Conservation (phyloP, 1,284 basidiomycete species). For the Trichosporon inkin region DNA sequence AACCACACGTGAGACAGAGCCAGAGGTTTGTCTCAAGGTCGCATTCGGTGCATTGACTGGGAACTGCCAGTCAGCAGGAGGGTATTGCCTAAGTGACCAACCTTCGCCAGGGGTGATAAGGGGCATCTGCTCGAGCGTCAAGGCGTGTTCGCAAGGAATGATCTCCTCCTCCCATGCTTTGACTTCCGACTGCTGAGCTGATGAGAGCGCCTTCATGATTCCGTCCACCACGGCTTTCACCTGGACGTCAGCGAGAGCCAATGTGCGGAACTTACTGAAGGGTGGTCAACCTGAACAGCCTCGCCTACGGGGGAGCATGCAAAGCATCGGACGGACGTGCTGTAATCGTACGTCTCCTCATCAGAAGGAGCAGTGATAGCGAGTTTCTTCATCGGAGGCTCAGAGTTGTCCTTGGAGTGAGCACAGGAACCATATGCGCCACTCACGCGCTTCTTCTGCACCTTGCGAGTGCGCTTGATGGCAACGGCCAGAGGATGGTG, state of each 20-base stretch:
- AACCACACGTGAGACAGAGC: conserved; percentile 92
- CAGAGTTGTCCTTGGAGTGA: conserved; percentile 55
- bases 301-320: conserved; percentile 56
- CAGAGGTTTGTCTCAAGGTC: conserved; percentile 85
- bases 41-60: conserved; percentile 71
- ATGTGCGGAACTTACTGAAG: conserved; percentile 37
- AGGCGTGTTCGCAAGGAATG: conserved; percentile 77
- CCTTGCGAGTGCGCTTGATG: conserved; percentile 69
- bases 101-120: conserved; percentile 37
- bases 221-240: conserved; percentile 62
- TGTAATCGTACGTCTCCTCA: conserved; percentile 78
- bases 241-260: conserved; percentile 39
- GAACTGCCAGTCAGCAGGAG: conserved; percentile 54
- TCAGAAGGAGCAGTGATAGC: conserved; percentile 80
- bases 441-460: conserved; percentile 63
- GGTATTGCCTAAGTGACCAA: conserved; percentile 12
- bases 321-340: conserved; percentile 71
- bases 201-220: conserved; percentile 77
- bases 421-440: not conserved
- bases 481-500: conserved; percentile 77
- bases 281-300: conserved; percentile 57
- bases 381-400: conserved; percentile 85
- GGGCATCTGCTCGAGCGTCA: conserved; percentile 66
- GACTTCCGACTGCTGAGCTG: conserved; percentile 86
- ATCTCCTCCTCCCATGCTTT: conserved; percentile 98